Base-by-base conservation (phyloP, 345 rosid species). In the Cardamine occulta region DNA sequence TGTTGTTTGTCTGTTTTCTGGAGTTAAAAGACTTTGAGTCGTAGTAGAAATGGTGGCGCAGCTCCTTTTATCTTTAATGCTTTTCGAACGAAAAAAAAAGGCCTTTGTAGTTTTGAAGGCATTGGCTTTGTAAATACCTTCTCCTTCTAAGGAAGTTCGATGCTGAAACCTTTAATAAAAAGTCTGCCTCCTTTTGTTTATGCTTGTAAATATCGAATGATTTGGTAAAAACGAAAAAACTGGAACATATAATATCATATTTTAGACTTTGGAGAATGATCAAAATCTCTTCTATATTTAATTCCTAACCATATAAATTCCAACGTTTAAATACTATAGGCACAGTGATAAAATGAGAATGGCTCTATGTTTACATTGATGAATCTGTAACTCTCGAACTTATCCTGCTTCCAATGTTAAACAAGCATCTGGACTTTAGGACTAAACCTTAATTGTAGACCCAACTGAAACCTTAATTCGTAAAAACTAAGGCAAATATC, bases 101-200 rank as follows among this genome's bases (percentile, higher is more conserved):
- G 72, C 81, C 73, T 72, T 39, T 77, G 81, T 77, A 65, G 81
- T 77, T 77, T 77, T 77, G 57, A 72, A 77, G 76, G 81, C 81
- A 77, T 65, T 77, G 81, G 76, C 81, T 77, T 77, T 77, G 81
- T 77, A 77, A 37, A 65, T 77, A 71, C 64, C 71, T 71, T 39
- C 64, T 66, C 11, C 19, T n/a, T 11, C 44, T 51, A 54, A 53
- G 75, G 45, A 66, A 45, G 57, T 39, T 57, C 67, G 72, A 56
- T 77, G 72, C 67, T 64, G 67, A 55, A 64, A 71, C 48, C 76
- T 48, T 64, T 18, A 77, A 70, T 70, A 63, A 70, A 70, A 55
- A 70, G 60, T 51, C 34, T 47, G 51, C 17, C 75, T 23, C 79
- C 28, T 52, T 17, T 62, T 62, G 15, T 19, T 68, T 40, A 28